These are phyloP conservation scores for Aspergillus unguis DNA, from an alignment of 2,329 filamentous ascomycete genomes.

Conservation along the genomic window DNA sequence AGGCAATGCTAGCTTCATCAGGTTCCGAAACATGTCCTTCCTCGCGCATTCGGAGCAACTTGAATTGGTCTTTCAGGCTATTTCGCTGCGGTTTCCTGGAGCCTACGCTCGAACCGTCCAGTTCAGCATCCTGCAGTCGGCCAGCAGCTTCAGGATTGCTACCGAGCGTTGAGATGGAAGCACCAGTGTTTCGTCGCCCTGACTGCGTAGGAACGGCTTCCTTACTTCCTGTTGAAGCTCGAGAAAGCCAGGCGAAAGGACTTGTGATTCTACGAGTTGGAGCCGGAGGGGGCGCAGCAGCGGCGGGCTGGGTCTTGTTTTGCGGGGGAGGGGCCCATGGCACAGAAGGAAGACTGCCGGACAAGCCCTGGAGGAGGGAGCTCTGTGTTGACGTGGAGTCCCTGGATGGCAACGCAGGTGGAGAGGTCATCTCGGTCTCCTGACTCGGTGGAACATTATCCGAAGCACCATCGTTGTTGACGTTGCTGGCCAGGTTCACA, in stretches of 20 bases:
- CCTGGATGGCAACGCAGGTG: slow-evolving; percentile 32
- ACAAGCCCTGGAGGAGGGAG: slow-evolving; percentile 56
- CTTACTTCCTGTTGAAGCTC: slow-evolving; percentile 57
- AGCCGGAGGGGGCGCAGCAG: slow-evolving; percentile 39
- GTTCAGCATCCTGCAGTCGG: slow-evolving; percentile 64
- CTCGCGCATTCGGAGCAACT: slow-evolving; percentile 70
- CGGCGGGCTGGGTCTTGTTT: slow-evolving; percentile 36
- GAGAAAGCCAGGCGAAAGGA: slow-evolving; percentile 81
- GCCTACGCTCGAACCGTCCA: slow-evolving; percentile 45
- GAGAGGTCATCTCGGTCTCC: slow-evolving; percentile 26
- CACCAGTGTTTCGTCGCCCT: slow-evolving; percentile 68
- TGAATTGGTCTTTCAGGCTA: slow-evolving; percentile 75
- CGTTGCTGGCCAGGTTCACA: slow-evolving; percentile 59
- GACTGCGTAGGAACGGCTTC: slow-evolving; percentile 50
- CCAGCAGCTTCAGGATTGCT: slow-evolving; percentile 78
- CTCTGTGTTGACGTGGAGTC: slow-evolving; percentile 31
- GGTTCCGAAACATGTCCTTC: slow-evolving; percentile 61
- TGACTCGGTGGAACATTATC: slow-evolving; percentile 23
- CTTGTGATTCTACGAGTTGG: slow-evolving; percentile 71
- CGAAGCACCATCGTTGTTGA: slow-evolving; percentile 52
- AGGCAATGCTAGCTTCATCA: slow-evolving; percentile 52
- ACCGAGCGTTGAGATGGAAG: slow-evolving; percentile 71
- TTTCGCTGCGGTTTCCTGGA: slow-evolving; percentile 53
- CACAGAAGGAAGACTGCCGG: slow-evolving; percentile 68
- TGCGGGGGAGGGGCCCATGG: slow-evolving; percentile 63